Percentiles rank a stretch among this genome's conserved stretches.
These are phyloP conservation scores for Gnetum montanum DNA, from an alignment of 75 land plant genomes.

Conservation along the genomic window DNA sequence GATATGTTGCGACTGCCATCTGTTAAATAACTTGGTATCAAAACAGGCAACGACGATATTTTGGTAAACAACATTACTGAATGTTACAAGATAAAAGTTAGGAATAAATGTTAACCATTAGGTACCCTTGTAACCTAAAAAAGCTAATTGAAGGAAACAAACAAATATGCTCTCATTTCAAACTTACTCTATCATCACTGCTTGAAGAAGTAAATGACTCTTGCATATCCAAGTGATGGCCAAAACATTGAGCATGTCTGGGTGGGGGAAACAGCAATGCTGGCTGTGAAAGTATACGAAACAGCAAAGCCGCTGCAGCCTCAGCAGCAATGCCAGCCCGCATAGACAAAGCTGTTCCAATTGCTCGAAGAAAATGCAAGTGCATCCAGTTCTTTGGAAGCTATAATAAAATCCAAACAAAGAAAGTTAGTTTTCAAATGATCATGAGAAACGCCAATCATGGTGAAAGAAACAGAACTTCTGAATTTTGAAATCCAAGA, in stretches of 20 bases:
- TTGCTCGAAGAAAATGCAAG: constrained; percentile 79
- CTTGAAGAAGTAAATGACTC: constrained; percentile 16
- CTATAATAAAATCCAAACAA: constrained; percentile 25
- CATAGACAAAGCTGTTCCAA: constrained; percentile 92
- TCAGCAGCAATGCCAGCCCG: constrained; percentile 85
- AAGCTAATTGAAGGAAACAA: too few relatives aligned
- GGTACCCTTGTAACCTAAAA: too few relatives aligned
- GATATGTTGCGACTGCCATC: constrained; percentile 48
- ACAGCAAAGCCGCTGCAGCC: constrained; percentile 94
- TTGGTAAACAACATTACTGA: too few relatives aligned
- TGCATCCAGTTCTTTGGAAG: constrained; percentile 93
- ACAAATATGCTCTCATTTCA: not conserved
- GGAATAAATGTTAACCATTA: too few relatives aligned
- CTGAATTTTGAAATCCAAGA: too few relatives aligned
- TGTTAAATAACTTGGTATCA: constrained; percentile 8
- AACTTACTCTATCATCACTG: constrained; percentile 8
- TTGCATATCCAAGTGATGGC: constrained; percentile 40
- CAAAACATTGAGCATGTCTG: constrained; percentile 72
- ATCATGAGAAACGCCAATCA: too few relatives aligned
- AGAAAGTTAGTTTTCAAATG: too few relatives aligned
- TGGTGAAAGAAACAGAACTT: too few relatives aligned
- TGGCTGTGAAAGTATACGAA: constrained; percentile 85
- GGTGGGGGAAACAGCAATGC: constrained; percentile 80
- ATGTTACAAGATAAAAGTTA: too few relatives aligned
- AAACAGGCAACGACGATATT: too few relatives aligned